Percentiles rank a stretch among this genome's conserved stretches.
Evolutionary conservation across 2,329 filamentous ascomycete genomes (phyloP).

Genomic region (Fusarium domesticum): DNA sequence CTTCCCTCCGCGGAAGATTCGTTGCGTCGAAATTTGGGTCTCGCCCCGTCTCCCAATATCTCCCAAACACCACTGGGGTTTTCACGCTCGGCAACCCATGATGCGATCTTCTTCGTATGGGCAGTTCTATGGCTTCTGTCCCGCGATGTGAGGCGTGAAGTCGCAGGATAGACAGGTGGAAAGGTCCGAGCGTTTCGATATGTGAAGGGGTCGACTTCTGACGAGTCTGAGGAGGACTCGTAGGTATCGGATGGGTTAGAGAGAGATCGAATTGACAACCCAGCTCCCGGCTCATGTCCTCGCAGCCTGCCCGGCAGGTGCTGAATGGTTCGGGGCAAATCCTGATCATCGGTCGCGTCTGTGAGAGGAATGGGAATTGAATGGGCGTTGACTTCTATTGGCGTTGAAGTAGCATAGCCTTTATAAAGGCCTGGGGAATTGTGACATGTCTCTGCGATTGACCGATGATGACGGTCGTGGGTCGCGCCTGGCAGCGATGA

Average conservation of each 20-base stretch:
- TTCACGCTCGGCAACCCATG: constrained; percentile 35
- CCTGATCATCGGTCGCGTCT: too few species aligned
- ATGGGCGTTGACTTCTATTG: too few species aligned
- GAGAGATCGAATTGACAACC: neutral
- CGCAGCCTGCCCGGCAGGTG: neutral
- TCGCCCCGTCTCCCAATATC: neutral
- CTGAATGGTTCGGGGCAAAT: neutral
- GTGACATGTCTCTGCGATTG: too few species aligned
- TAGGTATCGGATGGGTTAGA: constrained; percentile 1
- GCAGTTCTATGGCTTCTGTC: neutral
- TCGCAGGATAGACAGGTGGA: neutral
- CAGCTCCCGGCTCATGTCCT: neutral
- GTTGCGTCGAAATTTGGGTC: neutral
- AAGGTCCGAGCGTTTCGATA: neutral
- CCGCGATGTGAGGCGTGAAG: neutral
- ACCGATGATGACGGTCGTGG: too few species aligned
- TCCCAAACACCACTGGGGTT: neutral
- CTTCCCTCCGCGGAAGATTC: constrained; percentile 5
- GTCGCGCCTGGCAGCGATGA: constrained; percentile 1
- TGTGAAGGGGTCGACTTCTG: neutral
- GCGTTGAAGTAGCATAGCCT: too few species aligned
- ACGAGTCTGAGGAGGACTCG: constrained; percentile 1
- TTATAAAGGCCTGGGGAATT: too few species aligned
- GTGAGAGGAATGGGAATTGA: too few species aligned
- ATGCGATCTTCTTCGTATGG: constrained; percentile 26